Conservation (phyloP, 805 yeast species). For the Nakazawaea molendinolei region DNA sequence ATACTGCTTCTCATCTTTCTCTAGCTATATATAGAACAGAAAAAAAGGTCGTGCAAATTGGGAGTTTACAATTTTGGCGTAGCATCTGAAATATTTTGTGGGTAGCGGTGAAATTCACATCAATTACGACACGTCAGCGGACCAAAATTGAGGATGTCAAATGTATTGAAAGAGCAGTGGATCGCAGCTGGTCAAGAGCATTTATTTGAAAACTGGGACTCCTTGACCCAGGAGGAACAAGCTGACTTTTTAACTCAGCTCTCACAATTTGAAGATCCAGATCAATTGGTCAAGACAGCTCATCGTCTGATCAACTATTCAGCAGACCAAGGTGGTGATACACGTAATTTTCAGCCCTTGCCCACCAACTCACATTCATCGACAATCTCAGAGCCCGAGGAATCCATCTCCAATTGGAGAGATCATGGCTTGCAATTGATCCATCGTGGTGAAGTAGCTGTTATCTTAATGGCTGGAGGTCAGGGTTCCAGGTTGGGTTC, state of each 20-base stretch:
- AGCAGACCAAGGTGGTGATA: too few species aligned
- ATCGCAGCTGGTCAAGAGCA: slow-evolving; percentile 46
- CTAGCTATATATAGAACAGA: too few species aligned
- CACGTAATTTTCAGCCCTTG: too few species aligned
- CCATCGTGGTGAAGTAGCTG: slow-evolving; percentile 70
- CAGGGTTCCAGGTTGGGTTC: slow-evolving; percentile 97
- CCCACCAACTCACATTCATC: slow-evolving; percentile 52
- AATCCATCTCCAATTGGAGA: slow-evolving; percentile 24
- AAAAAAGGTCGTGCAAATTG: slow-evolving; percentile 2
- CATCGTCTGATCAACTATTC: too few species aligned
- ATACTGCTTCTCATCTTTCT: slow-evolving; percentile 35
- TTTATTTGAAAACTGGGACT: slow-evolving; percentile 41
- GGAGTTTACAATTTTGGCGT: slow-evolving; percentile 5
- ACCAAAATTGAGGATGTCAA: neutral
- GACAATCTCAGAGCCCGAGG: slow-evolving; percentile 24
- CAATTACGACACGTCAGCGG: neutral
- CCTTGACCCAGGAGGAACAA: slow-evolving; percentile 30
- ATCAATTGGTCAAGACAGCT: slow-evolving; percentile 33
- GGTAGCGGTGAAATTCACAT: too few species aligned
- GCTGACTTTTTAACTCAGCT: slow-evolving; percentile 33
- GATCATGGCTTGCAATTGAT: slow-evolving; percentile 62
- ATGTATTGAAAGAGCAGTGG: slow-evolving; percentile 24
- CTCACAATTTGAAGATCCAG: slow-evolving; percentile 34
- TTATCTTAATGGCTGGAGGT: slow-evolving; percentile 94
- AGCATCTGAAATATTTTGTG: too few species aligned